Evolutionary conservation across 495 filamentous ascomycete genomes (phyloP), one percentile per base, ranked within the genome.

Genomic region (Lophium mytilinum): DNA sequence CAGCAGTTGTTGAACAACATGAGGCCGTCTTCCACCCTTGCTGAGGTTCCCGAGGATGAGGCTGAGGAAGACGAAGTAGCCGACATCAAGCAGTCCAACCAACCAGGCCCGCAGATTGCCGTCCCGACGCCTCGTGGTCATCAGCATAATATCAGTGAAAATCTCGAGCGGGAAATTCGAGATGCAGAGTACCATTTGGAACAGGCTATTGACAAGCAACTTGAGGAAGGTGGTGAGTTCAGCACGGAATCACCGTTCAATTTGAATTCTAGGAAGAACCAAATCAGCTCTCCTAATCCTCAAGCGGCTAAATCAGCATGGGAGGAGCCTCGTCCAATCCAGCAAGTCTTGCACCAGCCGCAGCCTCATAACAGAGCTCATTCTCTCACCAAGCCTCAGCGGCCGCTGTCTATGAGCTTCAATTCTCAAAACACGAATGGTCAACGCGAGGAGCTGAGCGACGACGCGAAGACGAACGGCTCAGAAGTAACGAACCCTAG

Each of bases 181-280:
- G 84, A 89, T 66, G 81, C 82, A n/a, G 86, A 94, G 55, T 89
- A 93, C 63, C 87, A 91, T 55, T 67, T 90, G 53, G 87, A 89
- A 62, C 78, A 85, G 61, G 82, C 85, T 39, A 83, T 88, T 60
- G 78, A 87, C 35, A 81, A 80, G 30, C 83, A 87, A 62, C 72
- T 89, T 40, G 83, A 88, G 36, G 82, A 87, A 51, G 83, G 84
- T 52, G 75, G 62, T 30, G 64, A 64, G 37, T 66, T 67, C 36
- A 83, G 57, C 68, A 69, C 40, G 69, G 73, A 64, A 58, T 62
- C 55, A 71, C 37, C 68, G 68, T 53, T 61, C 62, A 78, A 67
- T 37, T 43, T 5, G 12, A 21, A 35, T 1, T n/a, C 39, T 14
- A 55, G 52, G 35, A 41, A 30, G 34, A n/a, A 40, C 9, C 24